phyloP scores from a whole-genome alignment of 495 filamentous ascomycete genomes.

The Podospora fimiseda region DNA sequence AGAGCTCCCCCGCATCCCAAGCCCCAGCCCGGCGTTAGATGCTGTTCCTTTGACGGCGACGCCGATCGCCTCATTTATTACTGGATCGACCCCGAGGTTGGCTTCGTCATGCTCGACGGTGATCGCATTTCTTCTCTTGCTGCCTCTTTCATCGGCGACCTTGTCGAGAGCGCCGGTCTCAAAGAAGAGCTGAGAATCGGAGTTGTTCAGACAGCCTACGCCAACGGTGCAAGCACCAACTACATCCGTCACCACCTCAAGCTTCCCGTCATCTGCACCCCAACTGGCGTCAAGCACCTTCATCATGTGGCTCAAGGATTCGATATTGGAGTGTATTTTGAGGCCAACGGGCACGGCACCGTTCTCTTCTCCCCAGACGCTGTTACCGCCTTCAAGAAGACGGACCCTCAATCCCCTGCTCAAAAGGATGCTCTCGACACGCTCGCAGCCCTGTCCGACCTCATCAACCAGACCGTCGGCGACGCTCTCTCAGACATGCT shows the following conservation, averaged over 20 bases:
- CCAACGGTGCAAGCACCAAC: conserved; percentile 90
- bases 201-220: conserved; percentile 95
- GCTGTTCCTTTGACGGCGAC: conserved; percentile 88
- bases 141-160: conserved; percentile 87
- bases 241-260: conserved; percentile 84
- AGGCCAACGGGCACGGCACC: conserved; percentile 96
- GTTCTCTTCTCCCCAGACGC: conserved; percentile 87
- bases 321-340: conserved; percentile 96
- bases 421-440: conserved; percentile 80
- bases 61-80: conserved; percentile 96
- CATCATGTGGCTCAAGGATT: conserved; percentile 89
- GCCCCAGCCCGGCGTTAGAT: conserved; percentile 66
- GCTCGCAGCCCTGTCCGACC: conserved; percentile 69
- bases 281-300: conserved; percentile 94
- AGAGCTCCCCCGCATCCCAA: conserved; percentile 80
- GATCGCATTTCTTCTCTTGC: conserved; percentile 95
- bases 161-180: conserved; percentile 72
- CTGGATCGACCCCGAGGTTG: conserved; percentile 72
- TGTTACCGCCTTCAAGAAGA: conserved; percentile 63
- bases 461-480: conserved; percentile 97
- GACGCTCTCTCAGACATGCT: conserved; percentile 94
- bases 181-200: conserved; percentile 76
- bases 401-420: conserved; percentile 81
- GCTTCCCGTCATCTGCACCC: conserved; percentile 85
- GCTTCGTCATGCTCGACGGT: conserved; percentile 87